Base-by-base conservation (phyloP, 2,329 filamentous ascomycete genomes). In the Colletotrichum paranaense region DNA sequence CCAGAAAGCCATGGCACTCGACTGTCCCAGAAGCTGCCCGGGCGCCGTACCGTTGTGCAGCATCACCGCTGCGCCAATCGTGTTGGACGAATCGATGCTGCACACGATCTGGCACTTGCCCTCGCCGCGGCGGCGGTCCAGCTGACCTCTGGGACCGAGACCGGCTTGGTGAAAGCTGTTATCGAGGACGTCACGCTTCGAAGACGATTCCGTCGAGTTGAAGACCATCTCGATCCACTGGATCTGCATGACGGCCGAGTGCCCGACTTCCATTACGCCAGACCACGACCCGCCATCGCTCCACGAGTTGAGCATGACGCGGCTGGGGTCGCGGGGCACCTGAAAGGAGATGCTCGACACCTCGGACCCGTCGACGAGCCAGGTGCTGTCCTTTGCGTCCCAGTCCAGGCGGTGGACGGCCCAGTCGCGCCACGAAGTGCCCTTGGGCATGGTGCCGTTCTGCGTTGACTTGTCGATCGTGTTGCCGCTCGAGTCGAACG, bases 161-260 rank as follows among this genome's bases (percentile, higher is more conserved):
- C 42, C 42, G 19, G 42, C 42, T 6, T 56, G 58, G 5, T 26
- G 62, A 19, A 68, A 63, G 30, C 35, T 68, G 22, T 35, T 64
- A 3, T 59, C 9, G n/a, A 12, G 57, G 7, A 60, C 30, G 14
- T 71, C 60, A 3, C 72, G 67, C 58, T 64, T 72, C 46, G 49
- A 30, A 24, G 19, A 24, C 24, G 58, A 68, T 9, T 78, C 75
- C 1, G 82, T 86, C 16, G 77, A 79, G 75, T 89, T 89, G 77
- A 88, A 92, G 26, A 89, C 84, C 80, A 92, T 84, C 77, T 92
- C 89, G 57, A 92, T 86, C 90, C 89, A 92, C 81, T 90, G 87
- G 22, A 92, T 85, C 77, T 92, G 88, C 76, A 92, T 82, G 74
- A 85, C 87, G 0, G 90, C 89, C 57, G 84, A 83, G 12, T 81